Base-by-base conservation (phyloP, 192 early-diverging fungal genomes). In the Coemansia aciculifera region DNA sequence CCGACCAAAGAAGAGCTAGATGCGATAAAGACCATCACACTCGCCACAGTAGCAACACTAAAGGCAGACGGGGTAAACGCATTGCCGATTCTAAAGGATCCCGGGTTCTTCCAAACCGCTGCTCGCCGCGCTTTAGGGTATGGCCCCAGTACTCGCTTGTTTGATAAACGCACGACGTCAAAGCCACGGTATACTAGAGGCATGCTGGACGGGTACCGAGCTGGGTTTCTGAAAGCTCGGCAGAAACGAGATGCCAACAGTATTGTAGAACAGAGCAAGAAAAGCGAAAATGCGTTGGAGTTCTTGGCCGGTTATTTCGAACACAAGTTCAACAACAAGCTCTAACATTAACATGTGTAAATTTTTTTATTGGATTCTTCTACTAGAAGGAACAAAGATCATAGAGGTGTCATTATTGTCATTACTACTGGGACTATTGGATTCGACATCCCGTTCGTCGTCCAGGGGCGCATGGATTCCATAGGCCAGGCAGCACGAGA, bases 391-490 rank as follows among this genome's bases (percentile, higher is more conserved):
- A 11, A 80, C 63, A 19, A 66, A 46, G 15, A 40, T 32, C 32
- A 37, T 64, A 23, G 71, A 43, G 23, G 37, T 21, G 6, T 43
- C 38, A 13, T n/a, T 24, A 40, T 56, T 37, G 21, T 59, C 46
- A n/a, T 27, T 21, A 63, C 21, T 37, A 31, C n/a, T n/a, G 19
- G 63, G 3, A 13, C 46, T 19, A 17, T 17, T 19, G 6, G 67
- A 27, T 29, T 66, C 67, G 15, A 59, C 48, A 3, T 59, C 59
- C 63, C 69, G 62, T 39, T 72, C 73, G 17, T 72, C 73, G 48
- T 81, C 78, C 66, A 72, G 59, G 7, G 78, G 62, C 11, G 79
- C 71, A 17, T 73, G 65, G 36, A 82, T 71, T 13, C 79, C 79
- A 24, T 67, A 82, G 8, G 74, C 62, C 64, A 82, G 43, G 17